These are phyloP conservation scores for Blastobotrys parvus DNA, from an alignment of 805 yeast species.

Conservation along the genomic window DNA sequence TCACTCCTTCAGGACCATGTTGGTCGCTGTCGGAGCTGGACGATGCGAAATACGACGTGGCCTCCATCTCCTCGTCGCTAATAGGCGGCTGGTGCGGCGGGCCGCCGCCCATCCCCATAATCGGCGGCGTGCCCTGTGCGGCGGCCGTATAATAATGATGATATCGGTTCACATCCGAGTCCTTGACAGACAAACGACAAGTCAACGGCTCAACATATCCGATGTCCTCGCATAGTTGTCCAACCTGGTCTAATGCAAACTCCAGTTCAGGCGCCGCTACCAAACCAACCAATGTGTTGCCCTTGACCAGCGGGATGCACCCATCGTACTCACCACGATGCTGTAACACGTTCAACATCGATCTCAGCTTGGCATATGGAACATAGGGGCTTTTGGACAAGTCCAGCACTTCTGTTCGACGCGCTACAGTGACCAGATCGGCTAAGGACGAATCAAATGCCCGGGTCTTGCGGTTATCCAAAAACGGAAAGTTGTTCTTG, in stretches of 20 bases:
- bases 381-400: conserved; percentile 31
- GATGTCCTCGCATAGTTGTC: conserved; percentile 20
- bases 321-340: conserved; percentile 41
- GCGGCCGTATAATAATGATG: conserved; percentile 14
- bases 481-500: conserved; percentile 45
- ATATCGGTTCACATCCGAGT: conserved; percentile 14
- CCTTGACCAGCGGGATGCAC: conserved; percentile 40
- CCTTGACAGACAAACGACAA: conserved; percentile 19
- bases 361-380: conserved; percentile 27
- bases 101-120: neutral
- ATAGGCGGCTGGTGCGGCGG: too few relatives aligned
- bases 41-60: neutral
- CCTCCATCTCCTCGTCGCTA: too few relatives aligned
- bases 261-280: conserved; percentile 45
- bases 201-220: conserved; percentile 8
- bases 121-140: neutral
- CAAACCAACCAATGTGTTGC: conserved; percentile 35
- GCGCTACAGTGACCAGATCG: conserved; percentile 31
- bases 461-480: conserved; percentile 34
- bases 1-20: neutral
- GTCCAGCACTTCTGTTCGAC: conserved; percentile 29
- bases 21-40: neutral
- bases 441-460: conserved; percentile 32
- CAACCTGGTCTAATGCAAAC: conserved; percentile 39
- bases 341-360: conserved; percentile 33